Percentiles rank a stretch among this genome's conserved stretches.
Conservation (phyloP, 1,139 yeast genomes). For the Scheffersomyces segobiensis region DNA sequence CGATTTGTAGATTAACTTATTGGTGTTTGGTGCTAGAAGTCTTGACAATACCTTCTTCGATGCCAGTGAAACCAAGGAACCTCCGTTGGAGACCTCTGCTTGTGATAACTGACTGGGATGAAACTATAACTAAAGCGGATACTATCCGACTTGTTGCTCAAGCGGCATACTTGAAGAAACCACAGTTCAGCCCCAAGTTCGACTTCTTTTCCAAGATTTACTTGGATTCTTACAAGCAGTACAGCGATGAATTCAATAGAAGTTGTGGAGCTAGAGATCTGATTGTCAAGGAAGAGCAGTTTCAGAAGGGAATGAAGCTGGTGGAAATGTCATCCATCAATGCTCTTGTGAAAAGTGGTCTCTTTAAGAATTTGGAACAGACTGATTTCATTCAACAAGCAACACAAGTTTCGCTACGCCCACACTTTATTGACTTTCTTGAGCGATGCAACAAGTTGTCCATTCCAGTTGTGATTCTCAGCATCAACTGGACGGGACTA, state of each 20-base stretch:
- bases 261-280: conserved; percentile 19
- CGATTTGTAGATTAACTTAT: background rate
- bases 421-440: conserved; percentile 45
- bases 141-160: conserved; percentile 55
- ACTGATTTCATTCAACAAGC: conserved; percentile 36
- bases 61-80: background rate
- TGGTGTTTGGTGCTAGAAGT: background rate
- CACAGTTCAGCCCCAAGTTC: conserved; percentile 41
- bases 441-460: conserved; percentile 16
- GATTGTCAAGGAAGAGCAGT: conserved; percentile 36
- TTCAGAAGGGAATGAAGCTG: conserved; percentile 42
- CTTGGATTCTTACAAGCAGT: conserved; percentile 32
- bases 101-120: conserved; percentile 70
- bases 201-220: conserved; percentile 48
- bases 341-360: conserved; percentile 38
- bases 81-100: conserved; percentile 5
- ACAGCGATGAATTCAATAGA: conserved; percentile 15
- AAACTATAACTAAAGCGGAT: conserved; percentile 60
- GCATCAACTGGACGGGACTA: conserved; percentile 65
- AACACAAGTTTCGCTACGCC: conserved; percentile 35
- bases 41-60: background rate
- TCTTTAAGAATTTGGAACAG: conserved; percentile 47
- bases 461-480: conserved; percentile 49
- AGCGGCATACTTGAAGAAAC: conserved; percentile 46
- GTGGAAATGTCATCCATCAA: conserved; percentile 55